Conservation (phyloP, 164 flowering plant genomes). For the Vitis labrusca region DNA sequence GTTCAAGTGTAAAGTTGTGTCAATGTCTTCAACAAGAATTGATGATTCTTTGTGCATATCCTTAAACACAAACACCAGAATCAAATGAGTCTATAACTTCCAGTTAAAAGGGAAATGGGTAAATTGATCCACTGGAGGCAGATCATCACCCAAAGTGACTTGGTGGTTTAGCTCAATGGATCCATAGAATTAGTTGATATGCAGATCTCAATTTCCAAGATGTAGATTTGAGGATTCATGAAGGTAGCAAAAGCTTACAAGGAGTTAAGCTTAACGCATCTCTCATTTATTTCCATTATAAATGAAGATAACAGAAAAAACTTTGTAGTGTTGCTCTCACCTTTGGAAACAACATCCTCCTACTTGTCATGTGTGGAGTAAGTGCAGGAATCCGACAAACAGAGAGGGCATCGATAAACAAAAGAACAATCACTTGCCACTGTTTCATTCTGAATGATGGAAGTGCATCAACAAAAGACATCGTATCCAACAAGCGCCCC, state of each 20-base stretch:
- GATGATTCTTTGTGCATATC: too few relatives aligned
- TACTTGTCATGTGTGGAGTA: constrained; percentile 45
- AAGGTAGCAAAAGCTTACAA: background rate
- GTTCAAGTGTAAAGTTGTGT: too few relatives aligned
- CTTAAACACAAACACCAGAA: too few relatives aligned
- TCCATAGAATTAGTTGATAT: too few relatives aligned
- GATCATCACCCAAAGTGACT: background rate
- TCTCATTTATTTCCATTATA: background rate
- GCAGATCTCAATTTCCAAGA: background rate
- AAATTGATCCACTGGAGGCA: too few relatives aligned
- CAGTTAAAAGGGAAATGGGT: too few relatives aligned
- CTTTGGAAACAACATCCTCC: constrained; percentile 58
- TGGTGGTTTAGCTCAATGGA: too few relatives aligned
- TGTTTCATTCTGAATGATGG: constrained; percentile 77
- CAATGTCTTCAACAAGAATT: too few relatives aligned
- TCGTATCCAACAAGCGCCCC: constrained; percentile 65
- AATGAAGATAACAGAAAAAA: background rate
- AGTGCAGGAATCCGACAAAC: constrained; percentile 69
- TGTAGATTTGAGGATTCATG: constrained; percentile 1
- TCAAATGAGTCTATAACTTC: too few relatives aligned
- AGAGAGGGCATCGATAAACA: constrained; percentile 83
- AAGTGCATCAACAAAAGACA: constrained; percentile 73
- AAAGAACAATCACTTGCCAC: constrained; percentile 78
- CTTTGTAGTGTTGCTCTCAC: constrained; percentile 26
- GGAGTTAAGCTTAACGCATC: background rate